Evolutionary conservation across 2,329 filamentous ascomycete species (phyloP), one percentile per base, ranked within the genome.

Genomic region (Hirsutella minnesotensis): DNA sequence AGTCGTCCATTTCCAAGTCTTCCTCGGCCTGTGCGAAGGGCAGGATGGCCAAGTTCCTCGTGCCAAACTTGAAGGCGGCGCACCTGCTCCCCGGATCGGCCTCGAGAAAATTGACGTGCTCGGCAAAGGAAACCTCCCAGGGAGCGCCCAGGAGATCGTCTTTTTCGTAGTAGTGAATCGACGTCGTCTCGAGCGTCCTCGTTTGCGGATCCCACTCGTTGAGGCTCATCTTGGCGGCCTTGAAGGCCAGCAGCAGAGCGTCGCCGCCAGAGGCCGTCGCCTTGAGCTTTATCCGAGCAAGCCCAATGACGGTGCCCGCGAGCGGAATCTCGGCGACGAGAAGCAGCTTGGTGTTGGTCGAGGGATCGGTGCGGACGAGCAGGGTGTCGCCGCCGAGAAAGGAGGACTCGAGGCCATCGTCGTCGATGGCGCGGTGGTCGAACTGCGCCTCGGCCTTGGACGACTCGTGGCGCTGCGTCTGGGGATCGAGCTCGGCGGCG

Each of bases 121-220:
- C 77, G 58, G 77, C 79, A 55, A 94, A 67, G 43, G 83, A 76
- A 41, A 83, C 75, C 40, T 83, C 80, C 83, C 88, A 95, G 0
- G 90, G 89, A 48, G 79, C 83, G 42, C 83, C 80, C 51, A 83
- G 79, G 47, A 90, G 70, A 58, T 95, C 89, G 57, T 95, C 89
- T 60, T 92, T 86, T 62, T 98, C 92, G 65, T 96, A 98, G 70
- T 89, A 96, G 67, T 98, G 92, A 55, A 98, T 90, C 41, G 90
- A 96, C 49, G 92, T 78, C 42, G 90, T 96, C 53, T 83, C 81
- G 53, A 96, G 80, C 41, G 77, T 77, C 62, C 85, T 74, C 51
- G 78, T 79, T 58, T 83, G 79, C 9, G 86, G 80, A 59, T 96
- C 86, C 92, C 92, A 98, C 66, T 95, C 86, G 44, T 95, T 73